A percentile compares a stretch with the other conserved stretches of the same genome.
Evolutionary conservation across 352 stramenopile species (phyloP).

Genomic region (Phytophthora citricola): DNA sequence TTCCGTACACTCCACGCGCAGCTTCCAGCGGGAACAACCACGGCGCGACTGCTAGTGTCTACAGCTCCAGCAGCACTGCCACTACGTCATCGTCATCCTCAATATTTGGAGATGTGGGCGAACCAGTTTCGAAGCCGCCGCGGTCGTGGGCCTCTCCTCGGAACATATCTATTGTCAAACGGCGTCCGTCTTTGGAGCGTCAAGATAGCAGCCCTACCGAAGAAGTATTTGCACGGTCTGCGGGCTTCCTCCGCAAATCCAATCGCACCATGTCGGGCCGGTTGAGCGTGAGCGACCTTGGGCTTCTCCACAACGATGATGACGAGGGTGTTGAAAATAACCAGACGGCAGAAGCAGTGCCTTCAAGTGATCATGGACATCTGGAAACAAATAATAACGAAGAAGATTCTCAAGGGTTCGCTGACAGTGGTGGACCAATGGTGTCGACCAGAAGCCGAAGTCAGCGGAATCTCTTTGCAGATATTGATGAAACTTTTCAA

Average conservation of each 20-base stretch:
- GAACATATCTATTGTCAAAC: conserved; percentile 22
- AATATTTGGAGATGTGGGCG: conserved; percentile 36
- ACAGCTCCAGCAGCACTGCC: conserved; percentile 37
- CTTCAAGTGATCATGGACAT: neutral
- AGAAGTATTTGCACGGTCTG: conserved; percentile 68
- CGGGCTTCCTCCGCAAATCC: conserved; percentile 69
- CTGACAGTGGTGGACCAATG: conserved; percentile 6
- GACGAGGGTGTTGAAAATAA: conserved; percentile 30
- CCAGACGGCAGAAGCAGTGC: conserved; percentile 13
- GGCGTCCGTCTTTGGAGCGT: conserved; percentile 50
- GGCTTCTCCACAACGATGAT: conserved; percentile 58
- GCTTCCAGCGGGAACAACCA: conserved; percentile 14
- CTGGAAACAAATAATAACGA: conserved; percentile 12
- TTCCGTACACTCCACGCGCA: conserved; percentile 41
- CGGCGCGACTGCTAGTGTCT: conserved; percentile 27
- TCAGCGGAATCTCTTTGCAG: conserved; percentile 67
- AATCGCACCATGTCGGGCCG: conserved; percentile 64
- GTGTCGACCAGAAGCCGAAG: conserved; percentile 42
- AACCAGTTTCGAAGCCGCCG: conserved; percentile 26
- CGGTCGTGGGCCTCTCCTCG: conserved; percentile 27
- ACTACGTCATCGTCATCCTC: conserved; percentile 37
- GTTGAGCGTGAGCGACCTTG: conserved; percentile 82
- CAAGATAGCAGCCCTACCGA: conserved; percentile 64
- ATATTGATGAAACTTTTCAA: conserved; percentile 51
- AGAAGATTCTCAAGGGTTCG: conserved; percentile 21